Percentiles rank a stretch among this genome's conserved stretches.
Evolutionary conservation across 2,329 filamentous ascomycete species (phyloP).

Genomic region (Didymella sp.): DNA sequence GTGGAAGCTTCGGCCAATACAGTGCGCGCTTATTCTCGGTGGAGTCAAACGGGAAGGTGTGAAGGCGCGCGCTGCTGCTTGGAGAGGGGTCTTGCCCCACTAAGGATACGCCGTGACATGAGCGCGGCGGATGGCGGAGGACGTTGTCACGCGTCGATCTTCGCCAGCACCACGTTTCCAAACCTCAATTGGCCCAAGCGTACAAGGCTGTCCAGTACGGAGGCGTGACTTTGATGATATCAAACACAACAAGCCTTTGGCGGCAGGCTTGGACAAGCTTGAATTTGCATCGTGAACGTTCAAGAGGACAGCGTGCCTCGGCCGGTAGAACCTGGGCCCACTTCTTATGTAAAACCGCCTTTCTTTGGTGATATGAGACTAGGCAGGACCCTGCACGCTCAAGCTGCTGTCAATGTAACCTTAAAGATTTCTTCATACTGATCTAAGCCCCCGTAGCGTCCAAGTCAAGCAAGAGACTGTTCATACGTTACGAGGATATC

Average conservation of each 20-base stretch:
- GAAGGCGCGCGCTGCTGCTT: constrained; percentile 19
- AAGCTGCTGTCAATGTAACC: constrained; percentile 5
- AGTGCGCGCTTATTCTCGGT: constrained; percentile 43
- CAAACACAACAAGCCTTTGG: constrained; percentile 8
- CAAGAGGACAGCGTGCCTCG: constrained; percentile 8
- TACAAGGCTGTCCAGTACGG: background rate
- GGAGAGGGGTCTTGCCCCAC: constrained; percentile 18
- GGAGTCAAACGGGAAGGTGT: constrained; percentile 44
- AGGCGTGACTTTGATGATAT: background rate
- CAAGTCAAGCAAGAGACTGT: background rate
- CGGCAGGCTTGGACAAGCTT: constrained; percentile 13
- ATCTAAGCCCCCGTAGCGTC: background rate
- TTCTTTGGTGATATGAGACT: constrained; percentile 7
- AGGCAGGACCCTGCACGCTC: constrained; percentile 13
- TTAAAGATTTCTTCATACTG: background rate
- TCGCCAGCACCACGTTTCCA: constrained; percentile 5
- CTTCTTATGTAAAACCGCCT: constrained; percentile 19
- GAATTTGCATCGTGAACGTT: constrained; percentile 2
- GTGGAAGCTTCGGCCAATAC: constrained; percentile 22
- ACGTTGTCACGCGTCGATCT: constrained; percentile 6
- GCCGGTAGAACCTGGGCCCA: constrained; percentile 12
- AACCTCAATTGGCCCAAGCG: constrained; percentile 16
- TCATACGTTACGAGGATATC: background rate
- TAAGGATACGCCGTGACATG: constrained; percentile 20
- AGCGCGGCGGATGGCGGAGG: constrained; percentile 15